Evolutionary conservation across 2,329 filamentous ascomycete species (phyloP).

Genomic region (Apiospora saccharicola): DNA sequence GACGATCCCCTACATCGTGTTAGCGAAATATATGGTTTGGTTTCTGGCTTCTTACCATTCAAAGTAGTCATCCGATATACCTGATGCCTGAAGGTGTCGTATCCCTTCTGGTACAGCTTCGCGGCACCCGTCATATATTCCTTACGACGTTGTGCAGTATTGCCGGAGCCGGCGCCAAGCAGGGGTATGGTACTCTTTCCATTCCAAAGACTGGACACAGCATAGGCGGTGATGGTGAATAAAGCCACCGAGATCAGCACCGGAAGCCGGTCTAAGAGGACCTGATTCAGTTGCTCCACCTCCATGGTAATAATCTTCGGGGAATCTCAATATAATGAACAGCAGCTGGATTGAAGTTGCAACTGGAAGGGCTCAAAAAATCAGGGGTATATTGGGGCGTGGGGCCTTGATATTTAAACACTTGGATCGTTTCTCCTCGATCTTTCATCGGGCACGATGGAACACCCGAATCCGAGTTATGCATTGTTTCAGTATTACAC

Average conservation of each 20-base stretch:
- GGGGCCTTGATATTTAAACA: neutral
- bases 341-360: neutral
- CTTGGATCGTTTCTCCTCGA: neutral
- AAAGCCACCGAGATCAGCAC: slow-evolving; percentile 1
- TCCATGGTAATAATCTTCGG: neutral
- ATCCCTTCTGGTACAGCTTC: slow-evolving; percentile 36
- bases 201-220: neutral
- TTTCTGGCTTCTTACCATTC: slow-evolving; percentile 31
- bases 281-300: neutral
- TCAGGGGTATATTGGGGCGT: neutral
- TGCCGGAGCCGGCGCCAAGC: slow-evolving; percentile 34
- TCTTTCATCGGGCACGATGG: neutral
- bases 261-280: neutral
- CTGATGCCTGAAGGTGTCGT: slow-evolving; percentile 34
- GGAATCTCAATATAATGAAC: neutral
- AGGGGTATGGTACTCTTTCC: slow-evolving; percentile 27
- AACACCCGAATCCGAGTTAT: neutral
- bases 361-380: neutral
- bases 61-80: slow-evolving; percentile 33
- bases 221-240: neutral
- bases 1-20: slow-evolving; percentile 35
- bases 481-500: neutral
- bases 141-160: slow-evolving; percentile 34
- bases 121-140: slow-evolving; percentile 32
- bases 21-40: neutral